These are phyloP conservation scores for Zygosaccharomyces gambellarensis DNA, from an alignment of 805 yeast species.

Conservation along the genomic window DNA sequence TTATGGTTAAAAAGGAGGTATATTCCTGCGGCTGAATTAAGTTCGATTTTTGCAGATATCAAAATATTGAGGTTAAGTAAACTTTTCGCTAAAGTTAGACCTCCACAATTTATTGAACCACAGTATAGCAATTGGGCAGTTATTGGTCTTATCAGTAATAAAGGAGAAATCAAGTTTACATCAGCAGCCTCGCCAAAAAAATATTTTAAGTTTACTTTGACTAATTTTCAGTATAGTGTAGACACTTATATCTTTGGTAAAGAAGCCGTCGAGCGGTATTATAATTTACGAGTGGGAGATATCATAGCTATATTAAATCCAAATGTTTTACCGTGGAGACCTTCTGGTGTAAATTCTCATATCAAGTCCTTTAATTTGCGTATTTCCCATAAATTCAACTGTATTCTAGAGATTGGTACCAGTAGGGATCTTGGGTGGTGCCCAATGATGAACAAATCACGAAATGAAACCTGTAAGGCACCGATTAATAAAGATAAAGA, in stretches of 20 bases:
- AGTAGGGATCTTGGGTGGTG: slow-evolving; percentile 68
- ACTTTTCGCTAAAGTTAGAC: slow-evolving; percentile 56
- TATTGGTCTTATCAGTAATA: slow-evolving; percentile 60
- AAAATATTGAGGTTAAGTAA: slow-evolving; percentile 55
- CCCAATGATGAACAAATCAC: slow-evolving; percentile 41
- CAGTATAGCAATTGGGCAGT: slow-evolving; percentile 72
- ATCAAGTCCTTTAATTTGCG: slow-evolving; percentile 49
- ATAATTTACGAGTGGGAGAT: slow-evolving; percentile 72
- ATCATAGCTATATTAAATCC: slow-evolving; percentile 76
- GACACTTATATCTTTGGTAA: slow-evolving; percentile 58
- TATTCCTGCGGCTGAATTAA: slow-evolving; percentile 36
- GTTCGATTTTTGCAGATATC: slow-evolving; percentile 41
- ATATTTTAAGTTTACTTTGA: slow-evolving; percentile 57
- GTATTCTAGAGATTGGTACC: slow-evolving; percentile 69
- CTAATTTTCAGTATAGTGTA: slow-evolving; percentile 61
- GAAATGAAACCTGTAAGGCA: slow-evolving; percentile 50
- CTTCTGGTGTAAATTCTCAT: slow-evolving; percentile 18
- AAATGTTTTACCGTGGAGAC: slow-evolving; percentile 41
- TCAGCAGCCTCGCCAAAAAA: slow-evolving; percentile 41
- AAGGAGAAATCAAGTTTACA: slow-evolving; percentile 49
- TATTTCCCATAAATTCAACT: slow-evolving; percentile 45
- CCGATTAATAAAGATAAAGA: slow-evolving; percentile 54
- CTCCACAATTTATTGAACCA: slow-evolving; percentile 70
- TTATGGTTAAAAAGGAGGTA: slow-evolving; percentile 44
- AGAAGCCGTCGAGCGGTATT: slow-evolving; percentile 60